Percentiles rank a stretch among this genome's conserved stretches.
phyloP scores from a whole-genome alignment of 1,284 basidiomycete genomes.

The Mycena sp. region DNA sequence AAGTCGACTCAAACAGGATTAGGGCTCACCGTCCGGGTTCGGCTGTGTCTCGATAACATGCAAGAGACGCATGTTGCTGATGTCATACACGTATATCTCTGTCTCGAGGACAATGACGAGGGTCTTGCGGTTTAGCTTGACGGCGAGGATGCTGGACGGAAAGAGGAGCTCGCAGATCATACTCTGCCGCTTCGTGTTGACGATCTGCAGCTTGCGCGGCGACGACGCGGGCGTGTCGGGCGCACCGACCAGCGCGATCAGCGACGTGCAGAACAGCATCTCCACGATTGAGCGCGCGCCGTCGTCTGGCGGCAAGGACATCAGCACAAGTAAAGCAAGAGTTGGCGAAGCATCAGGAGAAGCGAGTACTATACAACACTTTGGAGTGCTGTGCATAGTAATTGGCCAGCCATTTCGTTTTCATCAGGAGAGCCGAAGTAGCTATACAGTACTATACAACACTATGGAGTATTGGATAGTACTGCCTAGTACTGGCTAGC shows the following conservation, averaged over 20 bases:
- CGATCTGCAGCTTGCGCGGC: conserved; percentile 94
- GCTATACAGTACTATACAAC: too few relatives aligned
- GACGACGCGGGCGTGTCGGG: conserved; percentile 80
- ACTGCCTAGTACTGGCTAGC: too few relatives aligned
- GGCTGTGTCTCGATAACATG: conserved; percentile 98
- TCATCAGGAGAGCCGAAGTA: too few relatives aligned
- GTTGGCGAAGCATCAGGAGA: conserved; percentile 29
- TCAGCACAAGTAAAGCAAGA: neutral
- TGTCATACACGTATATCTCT: conserved; percentile 99
- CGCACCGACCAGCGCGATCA: conserved; percentile 95
- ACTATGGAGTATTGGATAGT: too few relatives aligned
- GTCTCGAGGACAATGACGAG: conserved; percentile 95
- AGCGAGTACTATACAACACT: too few relatives aligned
- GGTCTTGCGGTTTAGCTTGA: conserved; percentile 97
- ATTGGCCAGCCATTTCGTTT: too few relatives aligned
- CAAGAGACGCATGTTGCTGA: conserved; percentile 96
- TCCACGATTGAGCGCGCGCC: conserved; percentile 96
- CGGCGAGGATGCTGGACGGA: conserved; percentile 93
- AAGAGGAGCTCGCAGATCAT: conserved; percentile 99
- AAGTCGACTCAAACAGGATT: too few relatives aligned
- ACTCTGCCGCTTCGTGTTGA: conserved; percentile 95
- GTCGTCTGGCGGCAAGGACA: conserved; percentile 67
- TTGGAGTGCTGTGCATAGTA: too few relatives aligned
- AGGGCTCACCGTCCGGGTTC: conserved; percentile 87
- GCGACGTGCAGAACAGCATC: conserved; percentile 99